phyloP scores from a whole-genome alignment of 768 basidiomycete species.

The Tubosaeta brunneosetosa region DNA sequence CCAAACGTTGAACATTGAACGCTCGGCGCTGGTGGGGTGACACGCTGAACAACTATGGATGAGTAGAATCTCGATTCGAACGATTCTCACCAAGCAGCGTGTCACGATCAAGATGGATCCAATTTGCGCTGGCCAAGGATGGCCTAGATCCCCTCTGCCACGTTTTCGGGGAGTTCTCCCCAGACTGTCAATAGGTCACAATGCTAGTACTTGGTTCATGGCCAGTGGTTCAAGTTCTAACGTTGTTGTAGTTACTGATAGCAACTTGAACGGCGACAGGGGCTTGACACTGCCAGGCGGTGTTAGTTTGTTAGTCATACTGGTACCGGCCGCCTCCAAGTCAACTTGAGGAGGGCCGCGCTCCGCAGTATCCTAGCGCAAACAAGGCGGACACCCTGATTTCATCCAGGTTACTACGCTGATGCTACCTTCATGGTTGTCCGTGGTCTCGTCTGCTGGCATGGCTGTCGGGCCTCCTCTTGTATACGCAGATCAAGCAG shows the following conservation, averaged over 20 bases:
- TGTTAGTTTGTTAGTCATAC: slow-evolving; percentile 8
- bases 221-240: neutral
- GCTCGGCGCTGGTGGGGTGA: slow-evolving; percentile 2
- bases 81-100: slow-evolving; percentile 6
- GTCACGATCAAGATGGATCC: slow-evolving; percentile 14
- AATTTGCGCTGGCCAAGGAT: neutral
- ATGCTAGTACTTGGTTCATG: neutral
- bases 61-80: slow-evolving; percentile 5
- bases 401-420: slow-evolving; percentile 1
- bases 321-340: neutral
- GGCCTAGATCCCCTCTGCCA: slow-evolving; percentile 8
- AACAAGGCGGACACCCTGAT: neutral
- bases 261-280: neutral
- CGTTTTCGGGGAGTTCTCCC: neutral
- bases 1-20: slow-evolving; percentile 2
- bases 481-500: slow-evolving; percentile 79
- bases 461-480: slow-evolving; percentile 85
- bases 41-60: neutral
- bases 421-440: slow-evolving; percentile 59
- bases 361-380: slow-evolving; percentile 5
- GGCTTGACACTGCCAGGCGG: neutral
- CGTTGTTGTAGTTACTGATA: neutral
- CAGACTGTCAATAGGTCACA: no score
- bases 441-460: slow-evolving; percentile 62
- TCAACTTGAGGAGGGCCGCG: neutral